Base-by-base conservation (phyloP, 768 basidiomycete species). In the Pleurotus giganteus region DNA sequence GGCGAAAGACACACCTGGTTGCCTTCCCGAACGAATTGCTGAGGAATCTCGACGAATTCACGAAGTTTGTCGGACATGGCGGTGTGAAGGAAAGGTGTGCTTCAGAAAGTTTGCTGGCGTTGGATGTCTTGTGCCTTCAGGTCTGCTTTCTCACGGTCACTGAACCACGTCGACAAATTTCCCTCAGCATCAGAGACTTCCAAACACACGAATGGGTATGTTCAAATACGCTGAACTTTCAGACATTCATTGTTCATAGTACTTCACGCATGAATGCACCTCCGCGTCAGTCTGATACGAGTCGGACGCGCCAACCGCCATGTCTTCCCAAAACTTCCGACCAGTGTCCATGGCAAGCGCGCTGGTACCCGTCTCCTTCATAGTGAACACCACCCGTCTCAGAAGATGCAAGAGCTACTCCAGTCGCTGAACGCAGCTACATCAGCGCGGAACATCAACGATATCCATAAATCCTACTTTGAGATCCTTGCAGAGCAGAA, bases 1-100 rank as follows among this genome's bases (percentile, higher is more conserved):
- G 11, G 17, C 42, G n/a, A 17, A 39, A 3, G 29, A 72, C 82
- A 56, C 37, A 93, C 96, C 80, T 94, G 92, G 64, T 89, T 91
- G 55, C 96, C 96, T 63, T 99, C 97, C 64, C 83, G 89, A 62
- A 94, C 63, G 71, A 98, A 98, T 64, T 94, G 84, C 70, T 94
- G 90, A 31, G 94, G 94, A 53, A 95, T 80, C 53, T 97, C 94
- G 58, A 89, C 72, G 74, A 98, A 86, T 66, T 98, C 96, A 66
- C 83, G 86, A 55, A 96, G 66, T 77, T 90, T 89, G 68, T 96
- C 94, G 58, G 93, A 90, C 91, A 94, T 96, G 73, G 39, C 19
- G 39, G 60, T 75, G 49, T 60, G 56, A 56, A 62, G 57, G 61
- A 56, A 56, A 57, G 56, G 65, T 58, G 55, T 43, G 56, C 32